Conservation (phyloP, 2,329 filamentous ascomycete genomes). For the Colletotrichum sp. region DNA sequence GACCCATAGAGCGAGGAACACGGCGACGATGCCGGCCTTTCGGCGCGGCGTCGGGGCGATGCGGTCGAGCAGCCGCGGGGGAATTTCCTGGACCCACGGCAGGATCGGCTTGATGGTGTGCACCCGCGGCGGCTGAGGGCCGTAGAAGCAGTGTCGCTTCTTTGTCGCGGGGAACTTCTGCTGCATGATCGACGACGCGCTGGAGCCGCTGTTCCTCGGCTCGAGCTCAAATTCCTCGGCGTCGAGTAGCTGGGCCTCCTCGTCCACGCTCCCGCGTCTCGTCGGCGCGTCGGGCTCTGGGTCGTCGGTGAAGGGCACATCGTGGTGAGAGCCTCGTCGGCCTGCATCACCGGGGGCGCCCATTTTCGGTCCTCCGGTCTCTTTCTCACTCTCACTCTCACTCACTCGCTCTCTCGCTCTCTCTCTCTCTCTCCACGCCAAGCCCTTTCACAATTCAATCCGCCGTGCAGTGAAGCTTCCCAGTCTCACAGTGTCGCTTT, state of each 20-base stretch:
- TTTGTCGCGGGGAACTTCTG: constrained; percentile 10
- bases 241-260: constrained; percentile 1
- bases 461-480: neutral
- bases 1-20: constrained; percentile 3
- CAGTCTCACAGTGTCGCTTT: neutral
- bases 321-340: neutral
- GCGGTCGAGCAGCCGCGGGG: constrained; percentile 2
- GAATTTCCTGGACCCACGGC: neutral
- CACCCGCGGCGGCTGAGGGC: constrained; percentile 8
- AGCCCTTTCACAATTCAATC: neutral
- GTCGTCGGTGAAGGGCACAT: constrained; percentile 12
- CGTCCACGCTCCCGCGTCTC: neutral
- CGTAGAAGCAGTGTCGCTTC: constrained; percentile 9
- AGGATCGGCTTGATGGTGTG: constrained; percentile 5
- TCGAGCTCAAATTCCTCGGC: constrained; percentile 13
- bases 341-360: constrained; percentile 1
- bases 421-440: neutral
- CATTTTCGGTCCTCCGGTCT: neutral
- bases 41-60: constrained; percentile 6
- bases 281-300: neutral
- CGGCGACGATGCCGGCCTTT: constrained; percentile 3
- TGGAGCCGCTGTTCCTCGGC: neutral
- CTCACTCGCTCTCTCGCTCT: neutral
- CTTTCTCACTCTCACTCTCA: neutral
- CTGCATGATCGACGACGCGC: neutral